A percentile compares a stretch with the other conserved stretches of the same genome.
Conservation (phyloP, 768 basidiomycete genomes). For the Tylopilus sp. region DNA sequence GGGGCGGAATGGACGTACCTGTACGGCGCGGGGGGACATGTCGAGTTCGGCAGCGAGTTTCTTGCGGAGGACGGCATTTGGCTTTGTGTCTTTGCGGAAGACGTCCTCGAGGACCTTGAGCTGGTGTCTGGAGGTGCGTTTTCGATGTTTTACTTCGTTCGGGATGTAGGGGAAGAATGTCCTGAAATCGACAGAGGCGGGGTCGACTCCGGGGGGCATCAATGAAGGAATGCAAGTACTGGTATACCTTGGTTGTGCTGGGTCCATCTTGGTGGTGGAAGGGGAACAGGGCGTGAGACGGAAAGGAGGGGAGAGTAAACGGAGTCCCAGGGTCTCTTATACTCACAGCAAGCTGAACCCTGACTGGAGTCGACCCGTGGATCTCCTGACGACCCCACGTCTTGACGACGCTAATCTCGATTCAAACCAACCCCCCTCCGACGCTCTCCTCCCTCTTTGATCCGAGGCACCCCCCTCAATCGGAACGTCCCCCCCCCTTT, state of each 20-base stretch:
- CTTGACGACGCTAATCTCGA: no score
- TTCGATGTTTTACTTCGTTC: slow-evolving; percentile 92
- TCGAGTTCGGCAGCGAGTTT: slow-evolving; percentile 76
- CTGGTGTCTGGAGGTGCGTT: slow-evolving; percentile 84
- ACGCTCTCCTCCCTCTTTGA: no score
- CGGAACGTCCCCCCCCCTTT: no score
- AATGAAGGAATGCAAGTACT: slow-evolving; percentile 44
- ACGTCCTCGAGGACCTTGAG: slow-evolving; percentile 85
- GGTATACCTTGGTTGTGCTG: slow-evolving; percentile 30
- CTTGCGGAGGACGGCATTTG: slow-evolving; percentile 77
- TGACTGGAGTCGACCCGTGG: no score
- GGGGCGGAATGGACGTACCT: slow-evolving; percentile 55
- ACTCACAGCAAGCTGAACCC: slow-evolving; percentile 13
- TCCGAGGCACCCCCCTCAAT: no score
- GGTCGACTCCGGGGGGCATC: slow-evolving; percentile 56
- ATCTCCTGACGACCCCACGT: no score
- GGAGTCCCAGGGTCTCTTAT: slow-evolving; percentile 5
- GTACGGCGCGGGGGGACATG: slow-evolving; percentile 94
- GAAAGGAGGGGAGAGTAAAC: slow-evolving; percentile 38
- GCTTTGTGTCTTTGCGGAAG: slow-evolving; percentile 88
- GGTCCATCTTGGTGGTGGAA: slow-evolving; percentile 27
- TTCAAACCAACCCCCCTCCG: no score
- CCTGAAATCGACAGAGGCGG: slow-evolving; percentile 67
- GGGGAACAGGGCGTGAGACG: slow-evolving; percentile 26
- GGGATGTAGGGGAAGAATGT: slow-evolving; percentile 87